Evolutionary conservation across 2,329 filamentous ascomycete species (phyloP).

Genomic region (Westerdykella aurantiaca): DNA sequence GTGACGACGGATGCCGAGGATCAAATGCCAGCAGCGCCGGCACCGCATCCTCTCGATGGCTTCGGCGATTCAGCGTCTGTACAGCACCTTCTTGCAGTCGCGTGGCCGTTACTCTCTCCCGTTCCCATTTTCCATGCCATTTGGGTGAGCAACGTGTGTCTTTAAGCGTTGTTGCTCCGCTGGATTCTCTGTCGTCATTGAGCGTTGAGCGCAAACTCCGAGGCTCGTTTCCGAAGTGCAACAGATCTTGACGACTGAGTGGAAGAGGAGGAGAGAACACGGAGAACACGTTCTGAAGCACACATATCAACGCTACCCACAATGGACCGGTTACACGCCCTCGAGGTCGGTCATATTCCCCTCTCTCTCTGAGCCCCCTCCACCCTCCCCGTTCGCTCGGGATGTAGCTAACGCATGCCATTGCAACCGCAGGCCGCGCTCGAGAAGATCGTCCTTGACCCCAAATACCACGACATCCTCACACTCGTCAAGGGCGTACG

Average conservation of each 20-base stretch:
- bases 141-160: not conserved
- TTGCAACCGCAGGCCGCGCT: constrained; percentile 53
- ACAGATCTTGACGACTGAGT: not conserved
- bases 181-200: constrained; percentile 10
- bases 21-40: constrained; percentile 18
- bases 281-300: not conserved
- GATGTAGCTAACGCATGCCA: not conserved
- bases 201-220: constrained; percentile 7
- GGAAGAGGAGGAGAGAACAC: not conserved
- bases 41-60: not conserved
- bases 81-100: too few relatives aligned
- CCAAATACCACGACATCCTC: constrained; percentile 76
- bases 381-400: not conserved
- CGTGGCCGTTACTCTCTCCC: constrained; percentile 2
- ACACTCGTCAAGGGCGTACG: constrained; percentile 86
- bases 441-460: constrained; percentile 74
- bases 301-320: constrained; percentile 1
- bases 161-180: not conserved
- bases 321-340: constrained; percentile 32
- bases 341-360: constrained; percentile 19
- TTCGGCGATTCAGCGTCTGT: too few relatives aligned
- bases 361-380: not conserved
- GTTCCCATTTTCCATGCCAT: not conserved
- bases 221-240: constrained; percentile 12
- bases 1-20: constrained; percentile 24